These are phyloP conservation scores for Fusarium mangiferae DNA, from an alignment of 2,329 filamentous ascomycete genomes.

Conservation along the genomic window DNA sequence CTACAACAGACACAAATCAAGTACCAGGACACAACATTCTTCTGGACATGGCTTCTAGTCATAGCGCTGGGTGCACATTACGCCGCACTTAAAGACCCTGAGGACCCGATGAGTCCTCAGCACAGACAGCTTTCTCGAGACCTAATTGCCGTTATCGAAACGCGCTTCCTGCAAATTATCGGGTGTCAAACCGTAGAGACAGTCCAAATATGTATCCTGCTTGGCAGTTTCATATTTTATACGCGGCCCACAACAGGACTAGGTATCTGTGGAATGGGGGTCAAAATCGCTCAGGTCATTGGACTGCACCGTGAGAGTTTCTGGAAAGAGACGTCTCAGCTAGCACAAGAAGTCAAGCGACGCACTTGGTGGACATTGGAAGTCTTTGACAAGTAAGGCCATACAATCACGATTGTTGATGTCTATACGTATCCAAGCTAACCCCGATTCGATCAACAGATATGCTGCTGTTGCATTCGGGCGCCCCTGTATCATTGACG, in stretches of 20 bases:
- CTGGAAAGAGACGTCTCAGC: background rate
- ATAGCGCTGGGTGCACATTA: background rate
- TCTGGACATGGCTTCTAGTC: background rate
- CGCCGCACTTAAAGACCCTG: background rate
- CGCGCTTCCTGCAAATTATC: rapidly evolving
- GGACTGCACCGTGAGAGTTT: background rate
- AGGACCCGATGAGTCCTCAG: background rate
- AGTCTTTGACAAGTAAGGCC: background rate
- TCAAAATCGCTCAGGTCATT: background rate
- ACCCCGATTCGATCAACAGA: background rate
- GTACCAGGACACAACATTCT: background rate
- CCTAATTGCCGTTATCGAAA: rapidly evolving
- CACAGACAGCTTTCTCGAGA: background rate
- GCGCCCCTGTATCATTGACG: background rate
- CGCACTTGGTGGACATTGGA: background rate
- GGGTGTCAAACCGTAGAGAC: background rate
- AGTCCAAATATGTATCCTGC: background rate
- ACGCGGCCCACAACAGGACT: rapidly evolving
- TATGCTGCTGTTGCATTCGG: background rate
- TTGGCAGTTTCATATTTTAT: rapidly evolving
- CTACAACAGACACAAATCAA: background rate
- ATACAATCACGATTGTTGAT: background rate
- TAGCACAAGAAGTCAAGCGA: rapidly evolving
- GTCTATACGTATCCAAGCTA: background rate
- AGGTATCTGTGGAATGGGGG: background rate